Base-by-base conservation (phyloP, 2,329 filamentous ascomycete species). In the Paraphaeosphaeria minitans region DNA sequence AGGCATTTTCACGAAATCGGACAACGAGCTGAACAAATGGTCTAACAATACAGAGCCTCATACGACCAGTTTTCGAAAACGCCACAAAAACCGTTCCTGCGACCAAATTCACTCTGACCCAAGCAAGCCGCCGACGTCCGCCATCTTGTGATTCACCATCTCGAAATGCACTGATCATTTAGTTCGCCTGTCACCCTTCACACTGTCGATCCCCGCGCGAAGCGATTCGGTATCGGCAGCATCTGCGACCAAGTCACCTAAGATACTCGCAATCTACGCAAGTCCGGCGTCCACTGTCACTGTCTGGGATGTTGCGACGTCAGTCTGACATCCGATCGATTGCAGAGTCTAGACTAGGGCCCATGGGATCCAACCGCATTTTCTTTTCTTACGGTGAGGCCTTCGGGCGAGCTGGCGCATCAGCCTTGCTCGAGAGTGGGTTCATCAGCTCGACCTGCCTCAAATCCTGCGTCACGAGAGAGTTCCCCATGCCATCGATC, bases 1-100 rank as follows among this genome's bases (percentile, higher is more conserved):
- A 61, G 55, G 55, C 49, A 61, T 45, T 58, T 49, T 50, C 51
- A 31, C n/a, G 22, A 14, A 45, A 53, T 16, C 24, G 14, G 51
- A 29, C 4, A 22, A 45, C 8, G 39, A 53, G 27, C 50, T 33
- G 27, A 53, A 24, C 39, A 7, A 33, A 41, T 24, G n/a, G n/a
- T 19, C 27, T 35, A 35, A 53, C 39, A 46, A 35, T 33, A 53
- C 10, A 12, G 14, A 29, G 19, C 41, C 37, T 53, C 37, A 53
- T 19, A 45, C 29, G 41, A 53, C 37, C 51, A 37, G 29, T 31
- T 31, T 19, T 35, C n/a, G 43, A 53, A 41, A 53, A 53, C 41
- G 51, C 51, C 51, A 27, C 33, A 46, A 27, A 24, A 42, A 46
- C 51, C 51, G 39, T 53, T 16, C 46, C 51, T 53, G 51, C 51